Base-by-base conservation (phyloP, 1,284 basidiomycete genomes). In the Microbotryomycetes sp. region DNA sequence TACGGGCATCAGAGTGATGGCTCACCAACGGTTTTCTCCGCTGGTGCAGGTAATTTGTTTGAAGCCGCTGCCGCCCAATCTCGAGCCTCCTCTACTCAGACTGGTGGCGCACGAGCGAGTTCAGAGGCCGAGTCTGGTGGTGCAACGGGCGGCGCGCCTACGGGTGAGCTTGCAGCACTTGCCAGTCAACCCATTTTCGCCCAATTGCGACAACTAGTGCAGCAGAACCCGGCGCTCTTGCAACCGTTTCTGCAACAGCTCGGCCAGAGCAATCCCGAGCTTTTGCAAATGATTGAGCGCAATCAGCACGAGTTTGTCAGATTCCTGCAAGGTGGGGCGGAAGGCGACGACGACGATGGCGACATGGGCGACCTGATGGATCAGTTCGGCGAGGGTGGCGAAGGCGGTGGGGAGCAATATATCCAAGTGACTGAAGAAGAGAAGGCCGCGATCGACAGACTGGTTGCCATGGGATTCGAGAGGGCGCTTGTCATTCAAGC, bases 231-330 rank as follows among this genome's bases (percentile, higher is more conserved):
- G 0, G 83, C 78, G 4, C 71, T 88, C 56, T 75, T 90, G 46
- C 91, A 91, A 73, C 83, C 85, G 0, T 70, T 94, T 52, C 79
- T 96, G 45, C 90, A 96, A 74, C 88, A 92, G 74, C 81, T 96
- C 53, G 85, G 84, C 0, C 73, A 76, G 15, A 76, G 78, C 54
- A 90, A 94, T 75, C 92, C 92, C 1, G 79, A 79, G 21, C 77
- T 96, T 9, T 59, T 73, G 18, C 56, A 65, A 56, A 52, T 71
- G 48, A 72, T 73, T 54, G 68, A 70, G 49, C 59, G 66, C 46
- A 74, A 74, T 65, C 72, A 69, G 47, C 56, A 56, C 23, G 63
- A 65, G 24, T 71, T 74, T 48, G 61, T 71, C 49, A 56, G 65
- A 28, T 73, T 67, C 57, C 61, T 74, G 46, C 60, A 66, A 35